Evolutionary conservation across 345 rosid species (phyloP).

Genomic region (Pistacia vera): DNA sequence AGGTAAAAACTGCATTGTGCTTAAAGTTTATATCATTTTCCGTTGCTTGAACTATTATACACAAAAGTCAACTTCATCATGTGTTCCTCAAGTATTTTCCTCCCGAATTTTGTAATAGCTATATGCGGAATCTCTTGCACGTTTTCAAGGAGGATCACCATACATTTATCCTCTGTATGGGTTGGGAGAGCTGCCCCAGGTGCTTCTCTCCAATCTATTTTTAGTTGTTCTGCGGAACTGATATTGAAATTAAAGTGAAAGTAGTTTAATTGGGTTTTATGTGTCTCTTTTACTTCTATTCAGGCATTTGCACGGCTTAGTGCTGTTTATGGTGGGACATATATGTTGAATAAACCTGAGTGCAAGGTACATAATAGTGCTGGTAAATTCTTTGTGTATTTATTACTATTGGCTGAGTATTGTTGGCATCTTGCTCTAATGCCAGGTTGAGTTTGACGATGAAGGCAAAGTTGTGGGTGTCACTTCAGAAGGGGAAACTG

Average conservation of each 20-base stretch:
- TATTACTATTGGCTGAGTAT: slow-evolving; percentile 11
- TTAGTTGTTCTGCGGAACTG: neutral
- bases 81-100: slow-evolving; percentile 18
- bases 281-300: slow-evolving; percentile 13
- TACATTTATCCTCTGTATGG: slow-evolving; percentile 96
- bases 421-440: slow-evolving; percentile 22
- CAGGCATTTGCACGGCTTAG: slow-evolving; percentile 99
- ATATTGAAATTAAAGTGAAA: neutral
- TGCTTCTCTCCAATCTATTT: slow-evolving; percentile 17
- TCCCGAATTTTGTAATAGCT: slow-evolving; percentile 49
- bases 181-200: slow-evolving; percentile 99
- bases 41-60: neutral
- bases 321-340: slow-evolving; percentile 97
- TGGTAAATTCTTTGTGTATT: neutral
- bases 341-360: slow-evolving; percentile 95
- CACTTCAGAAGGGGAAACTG: slow-evolving; percentile 98
- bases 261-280: neutral
- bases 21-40: slow-evolving; percentile 2
- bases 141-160: slow-evolving; percentile 97
- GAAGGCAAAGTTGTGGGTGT: slow-evolving; percentile 91
- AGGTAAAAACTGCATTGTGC: slow-evolving; percentile 45
- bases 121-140: slow-evolving; percentile 91
- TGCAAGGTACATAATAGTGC: slow-evolving; percentile 61
- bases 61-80: neutral
- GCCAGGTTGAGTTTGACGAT: slow-evolving; percentile 84